Evolutionary conservation across 352 stramenopile genomes (phyloP), one percentile per base, ranked within the genome.

Genomic region (Globisporangium paddicum): DNA sequence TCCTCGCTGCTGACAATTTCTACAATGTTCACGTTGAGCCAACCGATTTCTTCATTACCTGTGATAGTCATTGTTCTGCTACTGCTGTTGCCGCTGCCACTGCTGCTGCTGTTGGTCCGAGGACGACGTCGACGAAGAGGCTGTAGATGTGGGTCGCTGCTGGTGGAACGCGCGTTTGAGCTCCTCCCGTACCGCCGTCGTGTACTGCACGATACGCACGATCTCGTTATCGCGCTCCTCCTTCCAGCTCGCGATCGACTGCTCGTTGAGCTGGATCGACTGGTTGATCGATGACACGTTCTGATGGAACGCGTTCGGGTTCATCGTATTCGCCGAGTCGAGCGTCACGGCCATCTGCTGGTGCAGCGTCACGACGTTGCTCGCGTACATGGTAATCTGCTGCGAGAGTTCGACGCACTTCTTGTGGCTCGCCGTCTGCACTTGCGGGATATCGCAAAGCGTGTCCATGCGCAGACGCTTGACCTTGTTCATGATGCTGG

Each of bases 171-270:
- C 51, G 46, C 57, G 66, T 60, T 89, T 90, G 3, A 93, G 61
- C 4, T 60, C 55, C 18, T 87, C 67, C n/a, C 82, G 82, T 13
- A 90, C 60, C 0, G 61, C 32, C 0, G 40, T 30, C 48, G 71
- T 79, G 65, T 87, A 93, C 63, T 93, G 82, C 42, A 93, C 80
- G 37, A 93, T 77, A 0, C 79, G 75, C 26, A 90, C 69, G 21
- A 90, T 76, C 58, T 89, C 80, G 28, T 73, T 71, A n/a, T 89
- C 71, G 16, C 80, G 75, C 34, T 77, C 69, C n/a, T 83, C 71
- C 40, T 81, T 75, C 11, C 73, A 69, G 10, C 67, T 53, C 26
- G 50, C 55, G 19, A 86, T 77, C 3, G 42, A 66, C 41, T 75
- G 63, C 25, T 87, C 70, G 6, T 78, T 63, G 34, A 61, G 40